A percentile compares a stretch with the other conserved stretches of the same genome.
phyloP scores from a whole-genome alignment of 768 basidiomycete species.

The Flagelloscypha sp. region DNA sequence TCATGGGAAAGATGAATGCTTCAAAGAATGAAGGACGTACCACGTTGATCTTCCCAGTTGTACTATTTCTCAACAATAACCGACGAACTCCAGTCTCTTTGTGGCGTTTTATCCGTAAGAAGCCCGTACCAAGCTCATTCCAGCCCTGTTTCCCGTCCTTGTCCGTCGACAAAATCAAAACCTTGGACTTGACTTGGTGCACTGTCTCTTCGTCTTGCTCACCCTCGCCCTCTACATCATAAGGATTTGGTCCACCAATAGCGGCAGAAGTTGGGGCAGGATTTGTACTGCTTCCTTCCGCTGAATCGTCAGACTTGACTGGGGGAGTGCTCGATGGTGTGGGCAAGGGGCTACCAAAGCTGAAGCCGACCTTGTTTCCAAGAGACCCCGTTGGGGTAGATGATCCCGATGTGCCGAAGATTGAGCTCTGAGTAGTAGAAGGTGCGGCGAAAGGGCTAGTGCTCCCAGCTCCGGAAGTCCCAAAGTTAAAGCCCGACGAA shows the following conservation, averaged over 20 bases:
- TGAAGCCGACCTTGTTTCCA: slow-evolving; percentile 59
- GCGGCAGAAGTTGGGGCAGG: too few relatives aligned
- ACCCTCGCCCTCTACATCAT: slow-evolving; percentile 70
- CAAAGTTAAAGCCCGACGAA: too few relatives aligned
- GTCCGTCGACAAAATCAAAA: slow-evolving; percentile 48
- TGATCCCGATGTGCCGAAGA: slow-evolving; percentile 2
- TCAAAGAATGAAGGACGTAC: slow-evolving; percentile 36
- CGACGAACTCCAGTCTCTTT: slow-evolving; percentile 52
- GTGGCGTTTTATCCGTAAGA: slow-evolving; percentile 67
- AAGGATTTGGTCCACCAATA: slow-evolving; percentile 30
- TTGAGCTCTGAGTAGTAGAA: neutral
- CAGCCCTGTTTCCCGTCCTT: slow-evolving; percentile 41
- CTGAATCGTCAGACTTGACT: too few relatives aligned
- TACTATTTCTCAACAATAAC: slow-evolving; percentile 62
- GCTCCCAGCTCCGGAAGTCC: neutral
- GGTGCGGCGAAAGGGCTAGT: slow-evolving; percentile 14
- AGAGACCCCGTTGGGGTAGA: slow-evolving; percentile 33
- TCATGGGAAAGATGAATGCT: neutral
- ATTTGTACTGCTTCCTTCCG: too few relatives aligned
- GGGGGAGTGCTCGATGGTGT: slow-evolving; percentile 13
- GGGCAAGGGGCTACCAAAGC: slow-evolving; percentile 37
- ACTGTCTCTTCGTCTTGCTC: slow-evolving; percentile 73
- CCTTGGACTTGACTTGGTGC: slow-evolving; percentile 51
- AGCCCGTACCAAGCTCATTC: slow-evolving; percentile 62
- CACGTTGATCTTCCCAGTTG: slow-evolving; percentile 65